A percentile compares a stretch with the other conserved stretches of the same genome.
Conservation (phyloP, 441 rosid genomes). For the Pelargonium australe region DNA sequence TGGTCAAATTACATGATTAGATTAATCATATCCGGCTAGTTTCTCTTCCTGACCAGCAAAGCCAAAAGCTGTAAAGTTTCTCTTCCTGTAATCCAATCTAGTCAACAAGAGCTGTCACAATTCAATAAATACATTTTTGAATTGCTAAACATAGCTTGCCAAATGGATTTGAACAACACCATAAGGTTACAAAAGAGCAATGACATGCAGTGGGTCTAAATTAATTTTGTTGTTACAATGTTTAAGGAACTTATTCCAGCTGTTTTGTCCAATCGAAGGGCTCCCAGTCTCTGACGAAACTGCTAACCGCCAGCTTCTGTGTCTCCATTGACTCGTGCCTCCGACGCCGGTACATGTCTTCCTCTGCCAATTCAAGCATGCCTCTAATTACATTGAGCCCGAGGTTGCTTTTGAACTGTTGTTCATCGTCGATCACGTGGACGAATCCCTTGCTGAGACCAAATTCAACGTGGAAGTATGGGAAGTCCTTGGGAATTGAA, state of each 20-base stretch:
- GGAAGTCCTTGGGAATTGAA: constrained; percentile 79
- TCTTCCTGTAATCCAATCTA: no score
- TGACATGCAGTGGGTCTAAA: no score
- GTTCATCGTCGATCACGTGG: constrained; percentile 83
- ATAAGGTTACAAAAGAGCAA: no score
- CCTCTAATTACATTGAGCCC: constrained; percentile 84
- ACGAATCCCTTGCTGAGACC: constrained; percentile 70
- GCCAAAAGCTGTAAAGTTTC: no score
- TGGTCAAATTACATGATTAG: no score
- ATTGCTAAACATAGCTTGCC: no score
- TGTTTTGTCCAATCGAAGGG: constrained; percentile 86
- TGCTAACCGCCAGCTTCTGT: constrained; percentile 53
- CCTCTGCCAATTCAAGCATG: constrained; percentile 63
- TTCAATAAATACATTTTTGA: no score
- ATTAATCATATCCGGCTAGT: no score
- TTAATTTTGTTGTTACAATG: no score
- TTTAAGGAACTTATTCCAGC: constrained; percentile 31
- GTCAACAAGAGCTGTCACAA: no score
- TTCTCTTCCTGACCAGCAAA: no score
- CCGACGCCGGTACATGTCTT: constrained; percentile 70
- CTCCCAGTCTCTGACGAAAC: constrained; percentile 57
- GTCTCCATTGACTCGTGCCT: constrained; percentile 55
- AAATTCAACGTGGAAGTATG: constrained; percentile 87
- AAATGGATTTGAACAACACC: neutral
- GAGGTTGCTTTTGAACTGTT: constrained; percentile 63